Evolutionary conservation across 768 basidiomycete species (phyloP).

Genomic region (Phylloporus sp.): DNA sequence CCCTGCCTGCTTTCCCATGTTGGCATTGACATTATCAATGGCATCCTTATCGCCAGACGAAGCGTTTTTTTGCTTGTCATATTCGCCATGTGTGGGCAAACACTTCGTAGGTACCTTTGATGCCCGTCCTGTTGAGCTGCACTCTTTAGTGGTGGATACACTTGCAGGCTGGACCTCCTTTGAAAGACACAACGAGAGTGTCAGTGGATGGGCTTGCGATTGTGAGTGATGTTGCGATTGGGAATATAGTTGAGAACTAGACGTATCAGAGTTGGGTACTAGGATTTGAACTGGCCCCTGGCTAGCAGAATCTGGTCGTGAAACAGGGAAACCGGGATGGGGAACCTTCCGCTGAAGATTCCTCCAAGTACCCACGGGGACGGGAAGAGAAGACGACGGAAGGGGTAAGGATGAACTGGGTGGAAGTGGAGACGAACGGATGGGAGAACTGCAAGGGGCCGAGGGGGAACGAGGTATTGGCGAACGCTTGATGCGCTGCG

Average conservation of each 20-base stretch:
- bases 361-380: slow-evolving; percentile 15
- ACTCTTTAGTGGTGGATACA: slow-evolving; percentile 19
- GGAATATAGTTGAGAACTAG: slow-evolving; percentile 32
- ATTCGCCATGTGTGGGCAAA: neutral
- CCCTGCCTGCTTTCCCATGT: neutral
- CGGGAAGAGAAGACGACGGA: slow-evolving; percentile 6
- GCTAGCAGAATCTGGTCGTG: slow-evolving; percentile 27
- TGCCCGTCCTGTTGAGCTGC: neutral
- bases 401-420: slow-evolving; percentile 11
- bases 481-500: slow-evolving; percentile 19
- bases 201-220: slow-evolving; percentile 15
- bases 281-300: slow-evolving; percentile 42
- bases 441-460: slow-evolving; percentile 10
- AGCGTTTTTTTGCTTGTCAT: neutral
- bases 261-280: slow-evolving; percentile 56
- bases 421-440: slow-evolving; percentile 11
- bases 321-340: slow-evolving; percentile 35
- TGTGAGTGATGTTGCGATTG: slow-evolving; percentile 23
- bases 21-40: neutral
- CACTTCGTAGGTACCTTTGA: slow-evolving; percentile 7
- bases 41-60: neutral
- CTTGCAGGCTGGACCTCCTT: slow-evolving; percentile 18
- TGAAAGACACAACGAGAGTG: slow-evolving; percentile 17
- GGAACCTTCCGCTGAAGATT: slow-evolving; percentile 44
- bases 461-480: slow-evolving; percentile 4